phyloP scores from a whole-genome alignment of 306 rosid species.

The Cucumis sativus region DNA sequence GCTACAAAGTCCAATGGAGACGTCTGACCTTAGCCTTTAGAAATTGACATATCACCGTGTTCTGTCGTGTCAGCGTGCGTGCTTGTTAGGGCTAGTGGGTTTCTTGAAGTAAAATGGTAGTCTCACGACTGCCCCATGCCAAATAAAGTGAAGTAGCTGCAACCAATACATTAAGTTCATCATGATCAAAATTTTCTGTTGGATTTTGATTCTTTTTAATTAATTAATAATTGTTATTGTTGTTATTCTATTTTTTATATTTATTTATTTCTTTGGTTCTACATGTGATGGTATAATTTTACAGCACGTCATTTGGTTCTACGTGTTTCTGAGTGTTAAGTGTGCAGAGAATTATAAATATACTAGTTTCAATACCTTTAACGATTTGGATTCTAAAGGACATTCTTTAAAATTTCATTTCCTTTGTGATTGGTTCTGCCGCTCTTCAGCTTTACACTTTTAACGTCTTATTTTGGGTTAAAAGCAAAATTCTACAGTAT shows the following conservation, averaged over 20 bases:
- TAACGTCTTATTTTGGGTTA: not conserved
- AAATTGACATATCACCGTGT: no score
- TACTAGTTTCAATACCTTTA: not conserved
- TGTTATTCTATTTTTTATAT: not conserved
- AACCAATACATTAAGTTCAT: not conserved
- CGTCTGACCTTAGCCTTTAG: no score
- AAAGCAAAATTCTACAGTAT: not conserved
- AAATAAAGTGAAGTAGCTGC: not conserved
- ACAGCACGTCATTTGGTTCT: not conserved
- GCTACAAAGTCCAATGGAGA: not conserved
- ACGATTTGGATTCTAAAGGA: not conserved
- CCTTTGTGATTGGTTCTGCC: not conserved
- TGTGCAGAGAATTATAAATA: not conserved
- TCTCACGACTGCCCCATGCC: not conserved
- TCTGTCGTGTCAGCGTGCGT: no score
- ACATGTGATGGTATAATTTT: not conserved
- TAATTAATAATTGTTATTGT: not conserved
- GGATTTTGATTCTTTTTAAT: not conserved
- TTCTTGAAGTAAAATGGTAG: not conserved
- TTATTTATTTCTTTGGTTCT: not conserved
- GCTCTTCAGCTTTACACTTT: not conserved
- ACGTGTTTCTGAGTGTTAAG: not conserved
- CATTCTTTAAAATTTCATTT: not conserved
- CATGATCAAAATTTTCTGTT: not conserved
- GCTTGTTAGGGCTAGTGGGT: not conserved